Percentiles rank a stretch among this genome's conserved stretches.
phyloP scores from a whole-genome alignment of 495 filamentous ascomycete genomes.

The Daldinia childiae region DNA sequence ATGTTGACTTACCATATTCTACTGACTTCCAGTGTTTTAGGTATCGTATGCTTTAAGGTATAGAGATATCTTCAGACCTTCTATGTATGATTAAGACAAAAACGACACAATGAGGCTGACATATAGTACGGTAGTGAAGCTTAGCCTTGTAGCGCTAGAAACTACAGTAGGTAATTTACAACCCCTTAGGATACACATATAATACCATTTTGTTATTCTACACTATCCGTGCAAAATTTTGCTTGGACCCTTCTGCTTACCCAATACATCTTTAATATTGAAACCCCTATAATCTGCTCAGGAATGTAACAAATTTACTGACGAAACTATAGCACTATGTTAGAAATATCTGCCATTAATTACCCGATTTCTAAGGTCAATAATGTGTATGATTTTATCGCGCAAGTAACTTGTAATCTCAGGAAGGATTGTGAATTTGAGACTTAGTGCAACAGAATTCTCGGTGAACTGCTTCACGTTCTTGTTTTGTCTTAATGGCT shows the following conservation, averaged over 20 bases:
- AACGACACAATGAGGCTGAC: background rate
- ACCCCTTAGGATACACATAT: background rate
- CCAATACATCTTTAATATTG: background rate
- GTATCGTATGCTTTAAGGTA: background rate
- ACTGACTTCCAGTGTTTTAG: background rate
- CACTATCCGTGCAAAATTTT: background rate
- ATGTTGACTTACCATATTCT: background rate
- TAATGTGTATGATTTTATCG: background rate
- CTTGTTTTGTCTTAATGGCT: slow-evolving; percentile 8
- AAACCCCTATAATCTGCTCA: background rate
- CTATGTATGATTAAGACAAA: background rate
- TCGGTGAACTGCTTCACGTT: slow-evolving; percentile 17
- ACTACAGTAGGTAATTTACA: background rate
- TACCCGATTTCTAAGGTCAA: background rate
- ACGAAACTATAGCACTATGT: background rate
- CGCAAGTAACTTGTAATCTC: background rate
- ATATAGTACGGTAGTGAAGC: background rate
- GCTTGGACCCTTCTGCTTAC: background rate
- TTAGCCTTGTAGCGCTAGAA: background rate
- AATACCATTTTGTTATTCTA: background rate
- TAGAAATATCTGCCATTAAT: background rate
- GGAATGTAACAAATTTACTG: background rate
- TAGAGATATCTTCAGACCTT: background rate
- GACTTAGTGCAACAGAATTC: background rate
- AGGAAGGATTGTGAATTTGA: background rate